Percentiles rank a stretch among this genome's conserved stretches.
These are phyloP conservation scores for Murraya paniculata DNA, from an alignment of 345 rosid species.

Conservation along the genomic window DNA sequence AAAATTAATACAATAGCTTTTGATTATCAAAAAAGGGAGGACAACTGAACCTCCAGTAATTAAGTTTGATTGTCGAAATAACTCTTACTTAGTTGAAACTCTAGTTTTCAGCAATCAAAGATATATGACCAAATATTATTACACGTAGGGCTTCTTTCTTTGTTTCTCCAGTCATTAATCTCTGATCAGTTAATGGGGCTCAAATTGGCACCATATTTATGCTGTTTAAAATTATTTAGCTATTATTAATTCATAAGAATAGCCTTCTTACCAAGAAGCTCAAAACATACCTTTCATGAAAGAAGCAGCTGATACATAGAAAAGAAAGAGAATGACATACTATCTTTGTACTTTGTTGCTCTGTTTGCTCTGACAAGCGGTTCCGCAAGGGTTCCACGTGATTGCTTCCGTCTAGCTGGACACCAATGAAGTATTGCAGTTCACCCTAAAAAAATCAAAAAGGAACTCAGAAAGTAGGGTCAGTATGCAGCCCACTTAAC, in stretches of 20 bases:
- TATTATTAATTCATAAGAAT: conserved; percentile 1
- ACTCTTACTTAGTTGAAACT: background rate
- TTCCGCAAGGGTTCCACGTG: conserved; percentile 79
- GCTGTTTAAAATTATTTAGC: background rate
- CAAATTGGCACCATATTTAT: background rate
- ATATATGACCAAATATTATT: background rate
- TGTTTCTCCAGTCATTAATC: background rate
- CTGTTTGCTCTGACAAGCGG: conserved; percentile 80
- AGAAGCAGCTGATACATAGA: background rate
- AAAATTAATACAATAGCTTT: background rate
- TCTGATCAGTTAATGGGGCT: too few relatives aligned
- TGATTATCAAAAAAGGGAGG: background rate
- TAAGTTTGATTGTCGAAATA: background rate
- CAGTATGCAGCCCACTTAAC: background rate
- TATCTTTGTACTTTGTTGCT: conserved; percentile 71
- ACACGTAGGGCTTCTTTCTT: background rate
- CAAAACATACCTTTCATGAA: background rate
- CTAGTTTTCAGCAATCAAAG: background rate
- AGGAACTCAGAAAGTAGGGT: conserved; percentile 3
- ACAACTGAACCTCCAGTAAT: background rate
- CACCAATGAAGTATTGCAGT: conserved; percentile 99
- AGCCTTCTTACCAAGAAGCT: background rate
- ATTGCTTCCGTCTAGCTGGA: conserved; percentile 96
- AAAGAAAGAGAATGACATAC: conserved; percentile 31
- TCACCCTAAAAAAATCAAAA: conserved; percentile 61